phyloP scores from a whole-genome alignment of 768 basidiomycete genomes.

The Rhodosporidiobolus odoratus region DNA sequence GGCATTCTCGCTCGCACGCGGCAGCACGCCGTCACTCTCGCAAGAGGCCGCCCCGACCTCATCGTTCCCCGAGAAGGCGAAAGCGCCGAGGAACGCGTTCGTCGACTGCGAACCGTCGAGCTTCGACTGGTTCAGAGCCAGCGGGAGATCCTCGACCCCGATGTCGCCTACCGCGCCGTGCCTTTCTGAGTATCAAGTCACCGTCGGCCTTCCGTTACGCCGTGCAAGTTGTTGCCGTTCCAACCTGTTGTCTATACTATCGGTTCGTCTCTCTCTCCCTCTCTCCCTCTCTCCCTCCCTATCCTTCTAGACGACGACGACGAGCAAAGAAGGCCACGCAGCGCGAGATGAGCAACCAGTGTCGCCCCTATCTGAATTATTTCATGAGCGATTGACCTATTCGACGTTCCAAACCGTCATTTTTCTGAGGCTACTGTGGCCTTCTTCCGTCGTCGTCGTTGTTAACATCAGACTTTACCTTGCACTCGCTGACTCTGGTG shows the following conservation, averaged over 20 bases:
- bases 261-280: not conserved
- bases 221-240: not conserved
- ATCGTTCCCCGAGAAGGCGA: slow-evolving; percentile 39
- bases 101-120: slow-evolving; percentile 78
- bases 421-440: slow-evolving; percentile 24
- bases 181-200: slow-evolving; percentile 12
- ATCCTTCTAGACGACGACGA: not conserved
- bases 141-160: slow-evolving; percentile 38
- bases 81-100: slow-evolving; percentile 55
- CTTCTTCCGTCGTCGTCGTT: too few species aligned
- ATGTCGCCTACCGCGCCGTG: slow-evolving; percentile 33
- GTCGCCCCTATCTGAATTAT: slow-evolving; percentile 43
- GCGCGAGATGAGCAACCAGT: slow-evolving; percentile 42
- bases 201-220: not conserved
- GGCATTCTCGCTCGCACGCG: slow-evolving; percentile 64
- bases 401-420: slow-evolving; percentile 19
- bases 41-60: slow-evolving; percentile 63
- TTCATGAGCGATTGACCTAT: slow-evolving; percentile 34
- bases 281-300: not conserved
- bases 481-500: too few species aligned
- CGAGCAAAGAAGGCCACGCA: not conserved
- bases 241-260: slow-evolving; percentile 15
- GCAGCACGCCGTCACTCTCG: slow-evolving; percentile 55
- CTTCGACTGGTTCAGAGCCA: slow-evolving; percentile 65
- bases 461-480: too few species aligned